Evolutionary conservation across 2,329 filamentous ascomycete genomes (phyloP).

Genomic region (Ceratocystis destructans): DNA sequence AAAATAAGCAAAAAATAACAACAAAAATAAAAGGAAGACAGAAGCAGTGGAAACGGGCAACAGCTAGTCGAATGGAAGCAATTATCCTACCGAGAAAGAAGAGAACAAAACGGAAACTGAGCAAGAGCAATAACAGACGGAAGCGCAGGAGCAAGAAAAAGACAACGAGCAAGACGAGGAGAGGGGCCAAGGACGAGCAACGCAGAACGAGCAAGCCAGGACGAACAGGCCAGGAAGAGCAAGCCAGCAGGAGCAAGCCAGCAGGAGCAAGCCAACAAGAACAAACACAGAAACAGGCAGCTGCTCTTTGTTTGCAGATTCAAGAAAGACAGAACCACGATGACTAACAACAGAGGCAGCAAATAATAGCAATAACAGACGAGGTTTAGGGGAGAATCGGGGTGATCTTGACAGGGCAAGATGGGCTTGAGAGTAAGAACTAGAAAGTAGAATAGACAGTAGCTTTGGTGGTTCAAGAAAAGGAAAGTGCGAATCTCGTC

Average conservation of each 20-base stretch:
- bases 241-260: neutral
- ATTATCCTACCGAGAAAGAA: neutral
- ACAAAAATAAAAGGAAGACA: neutral
- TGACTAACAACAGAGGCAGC: neutral
- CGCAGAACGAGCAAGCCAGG: too few relatives aligned
- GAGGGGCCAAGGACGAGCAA: neutral
- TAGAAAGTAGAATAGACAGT: neutral
- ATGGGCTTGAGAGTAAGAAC: neutral
- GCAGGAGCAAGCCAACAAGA: neutral
- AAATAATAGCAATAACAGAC: neutral
- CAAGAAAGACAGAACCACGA: neutral
- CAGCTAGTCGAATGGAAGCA: neutral
- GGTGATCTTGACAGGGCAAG: neutral
- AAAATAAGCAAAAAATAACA: neutral
- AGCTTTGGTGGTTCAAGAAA: neutral
- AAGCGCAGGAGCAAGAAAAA: neutral
- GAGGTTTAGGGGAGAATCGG: neutral
- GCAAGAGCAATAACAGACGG: neutral
- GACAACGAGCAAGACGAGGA: too few relatives aligned
- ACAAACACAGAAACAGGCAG: neutral
- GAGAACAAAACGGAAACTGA: neutral
- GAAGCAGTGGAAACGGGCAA: neutral
- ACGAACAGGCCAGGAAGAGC: neutral
- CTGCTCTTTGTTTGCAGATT: neutral
- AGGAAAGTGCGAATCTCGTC: neutral